Evolutionary conservation across 495 filamentous ascomycete genomes (phyloP).

Genomic region (Neurospora tetraspora): DNA sequence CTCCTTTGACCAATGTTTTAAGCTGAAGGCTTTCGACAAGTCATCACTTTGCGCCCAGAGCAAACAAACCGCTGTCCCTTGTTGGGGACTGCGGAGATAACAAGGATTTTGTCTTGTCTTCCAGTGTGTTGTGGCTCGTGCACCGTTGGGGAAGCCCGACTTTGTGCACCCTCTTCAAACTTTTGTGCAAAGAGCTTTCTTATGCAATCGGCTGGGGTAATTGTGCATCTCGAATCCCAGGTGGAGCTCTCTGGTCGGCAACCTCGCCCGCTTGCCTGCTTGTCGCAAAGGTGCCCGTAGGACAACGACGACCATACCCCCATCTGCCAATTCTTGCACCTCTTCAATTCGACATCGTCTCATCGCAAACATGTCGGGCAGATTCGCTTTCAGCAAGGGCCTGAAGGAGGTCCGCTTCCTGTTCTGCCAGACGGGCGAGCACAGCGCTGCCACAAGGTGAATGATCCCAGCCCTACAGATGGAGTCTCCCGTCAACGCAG

Average conservation of each 20-base stretch:
- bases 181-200: neutral
- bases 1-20: neutral
- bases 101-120: neutral
- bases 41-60: neutral
- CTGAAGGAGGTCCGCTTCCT: conserved; percentile 95
- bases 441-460: conserved; percentile 78
- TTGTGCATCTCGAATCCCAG: neutral
- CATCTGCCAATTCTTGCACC: conserved; percentile 1
- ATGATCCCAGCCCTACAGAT: conserved; percentile 9
- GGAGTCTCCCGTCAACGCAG: neutral
- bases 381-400: conserved; percentile 79
- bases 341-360: neutral
- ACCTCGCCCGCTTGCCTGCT: conserved; percentile 8
- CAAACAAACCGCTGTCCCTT: neutral
- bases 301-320: conserved; percentile 1
- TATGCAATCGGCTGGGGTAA: neutral
- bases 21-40: neutral
- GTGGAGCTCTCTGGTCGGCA: conserved; percentile 4
- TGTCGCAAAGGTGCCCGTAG: neutral
- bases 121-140: neutral
- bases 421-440: conserved; percentile 87
- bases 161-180: neutral
- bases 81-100: too few species aligned
- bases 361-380: conserved; percentile 63
- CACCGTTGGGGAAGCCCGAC: neutral